A percentile compares a stretch with the other conserved stretches of the same genome.
Conservation (phyloP, 441 rosid genomes). For the Populus hybrid region DNA sequence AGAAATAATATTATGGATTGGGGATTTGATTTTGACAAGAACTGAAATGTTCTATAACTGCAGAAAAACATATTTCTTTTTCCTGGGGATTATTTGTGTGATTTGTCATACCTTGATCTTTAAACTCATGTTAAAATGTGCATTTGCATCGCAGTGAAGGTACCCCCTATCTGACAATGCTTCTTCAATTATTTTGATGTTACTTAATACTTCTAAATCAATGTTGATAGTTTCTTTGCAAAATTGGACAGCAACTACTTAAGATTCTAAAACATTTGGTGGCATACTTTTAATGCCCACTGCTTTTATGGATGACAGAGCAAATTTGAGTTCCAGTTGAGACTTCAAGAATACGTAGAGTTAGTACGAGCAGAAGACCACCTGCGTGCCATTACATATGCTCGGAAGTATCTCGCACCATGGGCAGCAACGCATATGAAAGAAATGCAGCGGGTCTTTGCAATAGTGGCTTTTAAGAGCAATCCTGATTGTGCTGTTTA, state of each 20-base stretch:
- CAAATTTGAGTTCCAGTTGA: slow-evolving; percentile 84
- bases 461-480: slow-evolving; percentile 83
- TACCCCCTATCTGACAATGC: neutral
- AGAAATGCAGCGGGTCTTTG: slow-evolving; percentile 71
- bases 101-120: neutral
- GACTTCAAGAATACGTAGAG: slow-evolving; percentile 92
- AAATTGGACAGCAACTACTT: too few relatives aligned
- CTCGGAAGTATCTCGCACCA: slow-evolving; percentile 77
- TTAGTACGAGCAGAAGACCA: slow-evolving; percentile 70
- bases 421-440: slow-evolving; percentile 86
- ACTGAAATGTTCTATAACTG: too few relatives aligned
- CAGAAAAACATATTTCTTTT: neutral
- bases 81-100: neutral
- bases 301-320: slow-evolving; percentile 49
- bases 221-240: too few relatives aligned
- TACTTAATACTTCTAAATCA: neutral
- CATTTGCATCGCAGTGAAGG: neutral
- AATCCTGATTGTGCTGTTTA: slow-evolving; percentile 66
- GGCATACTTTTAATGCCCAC: neutral
- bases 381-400: slow-evolving; percentile 70
- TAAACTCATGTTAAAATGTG: neutral
- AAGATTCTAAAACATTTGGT: neutral
- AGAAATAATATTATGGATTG: neutral
- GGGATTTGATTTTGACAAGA: neutral
- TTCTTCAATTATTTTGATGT: neutral